Evolutionary conservation across 768 basidiomycete genomes (phyloP), one percentile per base, ranked within the genome.

Genomic region (Hypsizygus marmoreus): DNA sequence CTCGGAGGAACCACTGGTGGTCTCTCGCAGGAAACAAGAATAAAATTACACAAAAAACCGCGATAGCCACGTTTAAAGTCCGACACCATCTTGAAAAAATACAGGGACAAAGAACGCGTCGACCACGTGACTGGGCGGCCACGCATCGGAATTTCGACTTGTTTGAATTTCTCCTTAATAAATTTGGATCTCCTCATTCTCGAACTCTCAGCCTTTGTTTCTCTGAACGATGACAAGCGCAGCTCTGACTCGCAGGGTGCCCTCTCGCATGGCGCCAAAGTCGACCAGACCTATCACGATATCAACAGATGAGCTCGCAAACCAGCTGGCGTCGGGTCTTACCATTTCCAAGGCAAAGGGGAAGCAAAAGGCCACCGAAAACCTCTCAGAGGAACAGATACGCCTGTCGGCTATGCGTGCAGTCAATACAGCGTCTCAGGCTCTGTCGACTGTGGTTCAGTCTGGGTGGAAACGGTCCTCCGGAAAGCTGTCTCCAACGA

Each of bases 351-450:
- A 59, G 36, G 47, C 37, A 19, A 68, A 68, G 36, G 60, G 65
- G 31, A 71, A 70, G 54, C 46, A 51, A 45, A 68, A 64, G 43
- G 62, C 48, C 41, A 40, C 32, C 6, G 22, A 29, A 24, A 43
- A 40, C 14, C 26, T 43, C 20, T 53, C 64, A 8, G 34, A 57
- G 4, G 76, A 74, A 41, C 71, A 75, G 29, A 61, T 61, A 26
- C 71, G 70, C 17, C 50, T 71, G 0, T 50, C 60, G 3, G 75
- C 79, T 1, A 91, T 89, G 88, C 75, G 76, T 16, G 65, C 71
- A 2, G 78, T 88, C 7, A 91, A 91, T 50, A 38, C 71, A 1
- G 76, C 81, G 0, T 79, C 83, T 4, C 86, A 86, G 53, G 69
- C 66, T 0, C 61, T 91, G 9, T 77, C 82, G 4, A 51, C 55